Percentiles rank a stretch among this genome's conserved stretches.
Conservation (phyloP, 306 rosid species). For the Castanea crenata region DNA sequence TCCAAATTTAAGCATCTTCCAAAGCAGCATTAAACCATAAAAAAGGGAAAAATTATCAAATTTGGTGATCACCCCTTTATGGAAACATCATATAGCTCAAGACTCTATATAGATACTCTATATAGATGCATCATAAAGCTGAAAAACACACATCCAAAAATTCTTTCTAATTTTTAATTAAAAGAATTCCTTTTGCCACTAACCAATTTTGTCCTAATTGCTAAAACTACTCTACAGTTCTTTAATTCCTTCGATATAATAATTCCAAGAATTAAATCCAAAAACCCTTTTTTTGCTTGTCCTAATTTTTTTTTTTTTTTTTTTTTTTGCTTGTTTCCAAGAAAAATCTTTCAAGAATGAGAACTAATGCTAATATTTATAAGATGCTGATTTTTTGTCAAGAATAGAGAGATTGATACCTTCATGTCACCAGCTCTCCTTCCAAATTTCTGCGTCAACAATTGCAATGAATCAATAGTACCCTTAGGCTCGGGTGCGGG, state of each 20-base stretch:
- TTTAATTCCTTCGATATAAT: not conserved
- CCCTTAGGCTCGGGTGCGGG: conserved; percentile 90
- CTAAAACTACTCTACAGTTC: not conserved
- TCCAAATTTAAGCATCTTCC: not conserved
- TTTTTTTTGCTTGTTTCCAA: not conserved
- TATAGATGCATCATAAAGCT: not conserved
- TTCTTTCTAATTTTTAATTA: too few relatives aligned
- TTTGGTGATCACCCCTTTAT: not conserved
- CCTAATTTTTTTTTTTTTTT: not conserved
- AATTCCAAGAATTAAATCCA: not conserved
- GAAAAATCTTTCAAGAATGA: not conserved
- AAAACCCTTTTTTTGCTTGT: not conserved
- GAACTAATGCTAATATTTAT: not conserved
- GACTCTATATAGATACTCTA: not conserved
- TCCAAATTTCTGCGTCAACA: conserved; percentile 79
- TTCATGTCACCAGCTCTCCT: conserved; percentile 98
- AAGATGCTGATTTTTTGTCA: not conserved
- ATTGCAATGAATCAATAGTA: conserved; percentile 64
- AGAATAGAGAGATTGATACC: conserved; percentile 40
- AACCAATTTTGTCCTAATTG: not conserved
- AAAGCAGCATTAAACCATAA: not conserved
- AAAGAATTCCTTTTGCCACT: not conserved
- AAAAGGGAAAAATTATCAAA: not conserved
- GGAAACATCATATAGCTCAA: not conserved
- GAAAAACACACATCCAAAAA: not conserved